Percentiles rank a stretch among this genome's conserved stretches.
These are phyloP conservation scores for Cucurbitaria berberidis DNA, from an alignment of 2,329 filamentous ascomycete genomes.

Conservation along the genomic window DNA sequence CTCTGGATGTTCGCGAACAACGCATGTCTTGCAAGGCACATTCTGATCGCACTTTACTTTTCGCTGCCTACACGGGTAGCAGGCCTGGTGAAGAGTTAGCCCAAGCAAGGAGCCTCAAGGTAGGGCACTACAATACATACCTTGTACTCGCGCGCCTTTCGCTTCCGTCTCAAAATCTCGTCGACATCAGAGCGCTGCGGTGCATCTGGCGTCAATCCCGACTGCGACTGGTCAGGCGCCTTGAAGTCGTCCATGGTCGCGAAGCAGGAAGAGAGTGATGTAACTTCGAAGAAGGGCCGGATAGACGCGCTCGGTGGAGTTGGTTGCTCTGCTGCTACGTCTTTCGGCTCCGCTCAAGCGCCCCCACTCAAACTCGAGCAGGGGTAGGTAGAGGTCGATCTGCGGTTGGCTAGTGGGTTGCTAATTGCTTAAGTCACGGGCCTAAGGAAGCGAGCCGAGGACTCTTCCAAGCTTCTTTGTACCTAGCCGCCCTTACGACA, in stretches of 20 bases:
- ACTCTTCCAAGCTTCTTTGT: background rate
- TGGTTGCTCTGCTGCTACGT: slow-evolving; percentile 10
- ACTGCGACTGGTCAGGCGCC: slow-evolving; percentile 30
- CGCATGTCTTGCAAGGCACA: slow-evolving; percentile 58
- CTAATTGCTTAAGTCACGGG: slow-evolving; percentile 12
- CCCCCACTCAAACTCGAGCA: slow-evolving; percentile 21
- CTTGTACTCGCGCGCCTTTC: slow-evolving; percentile 60
- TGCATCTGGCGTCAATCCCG: slow-evolving; percentile 37
- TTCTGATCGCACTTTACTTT: slow-evolving; percentile 57
- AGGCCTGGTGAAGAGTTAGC: slow-evolving; percentile 46
- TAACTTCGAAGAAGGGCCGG: slow-evolving; percentile 23
- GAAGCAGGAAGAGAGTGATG: slow-evolving; percentile 23
- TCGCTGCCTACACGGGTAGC: slow-evolving; percentile 57
- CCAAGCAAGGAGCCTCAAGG: no score
- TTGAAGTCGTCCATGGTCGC: slow-evolving; percentile 39
- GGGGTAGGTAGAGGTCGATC: slow-evolving; percentile 7
- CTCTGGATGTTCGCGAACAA: slow-evolving; percentile 59
- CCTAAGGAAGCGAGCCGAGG: slow-evolving; percentile 11
- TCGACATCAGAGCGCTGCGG: slow-evolving; percentile 56
- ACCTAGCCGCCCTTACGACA: background rate
- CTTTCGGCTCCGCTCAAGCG: slow-evolving; percentile 21
- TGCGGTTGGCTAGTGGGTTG: background rate
- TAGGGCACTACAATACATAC: no score
- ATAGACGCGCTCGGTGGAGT: slow-evolving; percentile 21
- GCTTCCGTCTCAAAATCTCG: slow-evolving; percentile 57